phyloP scores from a whole-genome alignment of 2,329 filamentous ascomycete genomes.

The Metarhizium robertsii region DNA sequence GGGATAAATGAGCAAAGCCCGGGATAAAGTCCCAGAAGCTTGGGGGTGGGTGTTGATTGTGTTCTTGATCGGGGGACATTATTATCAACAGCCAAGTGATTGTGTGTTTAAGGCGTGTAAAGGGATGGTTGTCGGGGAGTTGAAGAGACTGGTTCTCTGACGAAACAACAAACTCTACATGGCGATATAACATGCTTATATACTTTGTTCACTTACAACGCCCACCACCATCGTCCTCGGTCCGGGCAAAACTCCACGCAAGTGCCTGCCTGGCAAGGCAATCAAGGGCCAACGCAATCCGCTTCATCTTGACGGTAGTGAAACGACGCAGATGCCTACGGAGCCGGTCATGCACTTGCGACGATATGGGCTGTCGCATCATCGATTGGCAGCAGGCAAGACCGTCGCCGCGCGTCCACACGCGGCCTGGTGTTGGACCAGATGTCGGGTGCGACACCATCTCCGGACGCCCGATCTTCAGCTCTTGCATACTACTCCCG shows the following conservation, averaged over 20 bases:
- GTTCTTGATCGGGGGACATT: slow-evolving; percentile 10
- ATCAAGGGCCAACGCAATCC: background rate
- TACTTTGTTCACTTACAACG: background rate
- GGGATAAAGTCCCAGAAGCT: slow-evolving; percentile 27
- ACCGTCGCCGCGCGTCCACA: background rate
- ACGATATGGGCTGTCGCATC: too few relatives aligned
- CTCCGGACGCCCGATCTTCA: background rate
- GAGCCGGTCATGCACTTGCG: background rate
- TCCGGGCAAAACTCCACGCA: background rate
- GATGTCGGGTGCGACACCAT: background rate
- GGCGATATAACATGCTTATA: background rate
- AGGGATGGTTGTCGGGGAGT: background rate
- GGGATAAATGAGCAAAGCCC: slow-evolving; percentile 24
- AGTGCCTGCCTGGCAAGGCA: background rate
- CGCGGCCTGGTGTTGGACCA: background rate
- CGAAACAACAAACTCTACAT: background rate
- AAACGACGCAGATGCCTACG: too few relatives aligned
- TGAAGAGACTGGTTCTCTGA: background rate
- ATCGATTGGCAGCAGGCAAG: background rate
- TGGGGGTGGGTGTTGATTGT: background rate
- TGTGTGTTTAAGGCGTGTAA: background rate
- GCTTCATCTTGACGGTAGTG: too few relatives aligned
- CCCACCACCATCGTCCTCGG: background rate
- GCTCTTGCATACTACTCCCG: too few relatives aligned
- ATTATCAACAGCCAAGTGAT: background rate